Evolutionary conservation across 345 rosid genomes (phyloP), one percentile per base, ranked within the genome.

Genomic region (Jatropha curcas): DNA sequence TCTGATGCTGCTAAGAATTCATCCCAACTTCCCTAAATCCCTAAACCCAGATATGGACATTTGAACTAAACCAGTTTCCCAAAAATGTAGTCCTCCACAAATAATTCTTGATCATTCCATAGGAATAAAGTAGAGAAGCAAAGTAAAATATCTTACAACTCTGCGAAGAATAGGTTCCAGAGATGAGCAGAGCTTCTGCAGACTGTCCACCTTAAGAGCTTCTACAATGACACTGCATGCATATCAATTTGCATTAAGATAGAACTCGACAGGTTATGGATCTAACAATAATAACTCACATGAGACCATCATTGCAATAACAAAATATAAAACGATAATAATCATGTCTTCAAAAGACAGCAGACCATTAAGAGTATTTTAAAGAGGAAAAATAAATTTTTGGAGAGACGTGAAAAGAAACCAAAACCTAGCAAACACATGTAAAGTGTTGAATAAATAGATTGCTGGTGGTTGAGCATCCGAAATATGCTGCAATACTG

Each of bases 131-230:
- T 7, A 46, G 14, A 62, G 13, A 60, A 59, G 31, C 11, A 56
- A 65, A 51, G 17, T 11, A 31, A 50, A 53, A 46, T 30, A 67
- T 39, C 93, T 88, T 95, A 95, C 99, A 75, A 95, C 99, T 85
- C 96, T 85, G 60, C 99, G 99, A 66, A 95, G 97, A 66, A 95
- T 84, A 39, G 99, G 99, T 77, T 95, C 99, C 85, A 95, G 73
- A 67, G 99, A 95, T 10, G 99, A 95, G 85, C 96, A 95, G 70
- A 95, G 87, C 90, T 88, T 95, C 87, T 95, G 99, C 75, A 95
- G 80, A 81, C 97, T 92, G 74, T 92, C 98, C 76, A 92, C 87
- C 88, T 92, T 95, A 68, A 95, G 85, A 83, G 99, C 99, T 83
- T 95, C 99, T 6, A 95, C 98, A 71, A 95, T 91, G 34, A 92